A percentile compares a stretch with the other conserved stretches of the same genome.
phyloP scores from a whole-genome alignment of 1,139 yeast species.

The Meyerozyma elateridarum region DNA sequence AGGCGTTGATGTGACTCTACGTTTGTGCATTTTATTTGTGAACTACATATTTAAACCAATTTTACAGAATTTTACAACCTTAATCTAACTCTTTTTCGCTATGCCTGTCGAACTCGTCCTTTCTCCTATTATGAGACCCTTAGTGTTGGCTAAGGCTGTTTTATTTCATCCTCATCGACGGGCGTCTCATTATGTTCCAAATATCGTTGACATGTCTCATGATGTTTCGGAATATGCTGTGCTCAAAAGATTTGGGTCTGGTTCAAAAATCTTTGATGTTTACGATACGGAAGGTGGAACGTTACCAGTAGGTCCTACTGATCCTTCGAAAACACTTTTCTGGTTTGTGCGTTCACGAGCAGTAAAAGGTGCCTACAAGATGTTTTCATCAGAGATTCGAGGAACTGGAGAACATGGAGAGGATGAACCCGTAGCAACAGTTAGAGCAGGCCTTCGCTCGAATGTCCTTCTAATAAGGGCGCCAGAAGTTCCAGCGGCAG shows the following conservation, averaged over 20 bases:
- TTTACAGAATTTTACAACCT: too few relatives aligned
- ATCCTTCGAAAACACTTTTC: constrained; percentile 38
- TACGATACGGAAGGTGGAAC: constrained; percentile 39
- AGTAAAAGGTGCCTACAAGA: constrained; percentile 59
- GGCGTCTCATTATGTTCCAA: constrained; percentile 53
- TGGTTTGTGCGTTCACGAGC: constrained; percentile 58
- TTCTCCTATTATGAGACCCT: constrained; percentile 57
- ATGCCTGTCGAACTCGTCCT: constrained; percentile 60
- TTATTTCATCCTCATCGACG: constrained; percentile 56
- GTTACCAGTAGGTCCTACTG: constrained; percentile 31
- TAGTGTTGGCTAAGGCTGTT: constrained; percentile 50
- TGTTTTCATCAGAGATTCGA: constrained; percentile 39
- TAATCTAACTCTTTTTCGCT: background rate
- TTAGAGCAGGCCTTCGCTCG: constrained; percentile 57
- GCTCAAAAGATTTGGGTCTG: constrained; percentile 53
- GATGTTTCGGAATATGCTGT: constrained; percentile 40
- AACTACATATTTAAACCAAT: too few relatives aligned
- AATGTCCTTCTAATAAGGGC: constrained; percentile 51
- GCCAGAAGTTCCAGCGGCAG: constrained; percentile 43
- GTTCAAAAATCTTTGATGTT: constrained; percentile 53
- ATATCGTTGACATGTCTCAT: constrained; percentile 39
- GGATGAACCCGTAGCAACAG: constrained; percentile 53
- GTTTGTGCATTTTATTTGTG: too few relatives aligned
- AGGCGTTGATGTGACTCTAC: too few relatives aligned
- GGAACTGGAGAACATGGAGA: constrained; percentile 42